phyloP scores from a whole-genome alignment of 306 rosid species.

The Cicer cuneatum region DNA sequence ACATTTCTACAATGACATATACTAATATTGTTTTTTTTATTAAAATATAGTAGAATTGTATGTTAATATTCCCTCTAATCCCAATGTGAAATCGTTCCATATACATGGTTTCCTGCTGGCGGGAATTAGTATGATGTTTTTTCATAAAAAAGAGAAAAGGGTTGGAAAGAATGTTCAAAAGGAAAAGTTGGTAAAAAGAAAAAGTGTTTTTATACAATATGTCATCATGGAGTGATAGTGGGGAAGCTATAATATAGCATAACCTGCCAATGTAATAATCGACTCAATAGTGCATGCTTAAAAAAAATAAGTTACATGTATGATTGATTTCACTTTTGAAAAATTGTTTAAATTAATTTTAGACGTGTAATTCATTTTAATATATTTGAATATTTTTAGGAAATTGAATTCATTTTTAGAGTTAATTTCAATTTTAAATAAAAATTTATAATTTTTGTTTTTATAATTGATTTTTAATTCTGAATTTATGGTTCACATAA shows the following conservation, averaged over 20 bases:
- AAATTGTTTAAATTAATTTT: too few relatives aligned
- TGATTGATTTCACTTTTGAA: too few relatives aligned
- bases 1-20: conserved; percentile 11
- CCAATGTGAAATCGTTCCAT: conserved; percentile 9
- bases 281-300: background rate
- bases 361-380: too few relatives aligned
- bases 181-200: conserved; percentile 28
- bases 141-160: background rate
- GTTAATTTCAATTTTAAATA: too few relatives aligned
- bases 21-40: conserved; percentile 13
- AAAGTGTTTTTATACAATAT: background rate
- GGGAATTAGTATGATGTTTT: background rate
- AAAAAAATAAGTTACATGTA: too few relatives aligned
- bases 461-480: too few relatives aligned
- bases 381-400: too few relatives aligned
- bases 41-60: background rate
- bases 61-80: background rate
- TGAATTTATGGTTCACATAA: too few relatives aligned
- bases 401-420: too few relatives aligned
- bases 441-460: too few relatives aligned
- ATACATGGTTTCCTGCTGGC: background rate
- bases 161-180: conserved; percentile 15
- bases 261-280: background rate
- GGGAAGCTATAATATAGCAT: conserved; percentile 10
- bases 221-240: conserved; percentile 6